Conservation (phyloP, 148 eudicot species). For the Talinum fruticosum region DNA sequence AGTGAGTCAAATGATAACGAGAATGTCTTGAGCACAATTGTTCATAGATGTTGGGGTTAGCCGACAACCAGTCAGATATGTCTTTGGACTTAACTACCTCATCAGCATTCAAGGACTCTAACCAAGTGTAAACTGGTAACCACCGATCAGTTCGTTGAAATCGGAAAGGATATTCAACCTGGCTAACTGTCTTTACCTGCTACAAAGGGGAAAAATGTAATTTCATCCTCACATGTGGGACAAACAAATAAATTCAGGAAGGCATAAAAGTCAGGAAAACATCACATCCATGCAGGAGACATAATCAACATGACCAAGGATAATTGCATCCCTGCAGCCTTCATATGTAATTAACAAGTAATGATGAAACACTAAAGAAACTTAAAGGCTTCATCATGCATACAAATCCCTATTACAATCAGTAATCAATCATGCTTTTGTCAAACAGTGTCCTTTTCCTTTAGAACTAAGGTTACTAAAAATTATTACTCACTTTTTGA, state of each 20-base stretch:
- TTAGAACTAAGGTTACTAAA: too few relatives aligned
- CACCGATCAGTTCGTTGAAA: slow-evolving; percentile 92
- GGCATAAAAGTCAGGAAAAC: not conserved
- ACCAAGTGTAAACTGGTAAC: slow-evolving; percentile 93
- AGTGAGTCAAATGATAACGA: slow-evolving; percentile 93
- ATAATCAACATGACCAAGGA: not conserved
- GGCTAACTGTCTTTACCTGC: slow-evolving; percentile 48
- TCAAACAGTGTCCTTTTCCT: too few relatives aligned
- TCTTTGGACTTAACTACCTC: slow-evolving; percentile 84
- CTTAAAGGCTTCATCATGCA: not conserved
- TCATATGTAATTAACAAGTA: not conserved
- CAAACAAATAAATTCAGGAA: not conserved
- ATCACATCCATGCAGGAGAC: not conserved
- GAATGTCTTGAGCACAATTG: slow-evolving; percentile 67
- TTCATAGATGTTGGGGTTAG: slow-evolving; percentile 63
- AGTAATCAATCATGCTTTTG: too few relatives aligned
- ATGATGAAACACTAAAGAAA: not conserved
- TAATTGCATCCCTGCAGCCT: not conserved
- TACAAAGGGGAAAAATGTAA: not conserved
- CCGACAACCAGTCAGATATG: slow-evolving; percentile 72
- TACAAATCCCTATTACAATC: not conserved
- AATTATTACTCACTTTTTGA: too few relatives aligned
- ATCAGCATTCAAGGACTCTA: slow-evolving; percentile 72
- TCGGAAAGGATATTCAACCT: slow-evolving; percentile 52
- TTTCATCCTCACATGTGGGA: not conserved